Base-by-base conservation (phyloP, 1,139 yeast genomes). In the Sugiyamaella paludigena region DNA sequence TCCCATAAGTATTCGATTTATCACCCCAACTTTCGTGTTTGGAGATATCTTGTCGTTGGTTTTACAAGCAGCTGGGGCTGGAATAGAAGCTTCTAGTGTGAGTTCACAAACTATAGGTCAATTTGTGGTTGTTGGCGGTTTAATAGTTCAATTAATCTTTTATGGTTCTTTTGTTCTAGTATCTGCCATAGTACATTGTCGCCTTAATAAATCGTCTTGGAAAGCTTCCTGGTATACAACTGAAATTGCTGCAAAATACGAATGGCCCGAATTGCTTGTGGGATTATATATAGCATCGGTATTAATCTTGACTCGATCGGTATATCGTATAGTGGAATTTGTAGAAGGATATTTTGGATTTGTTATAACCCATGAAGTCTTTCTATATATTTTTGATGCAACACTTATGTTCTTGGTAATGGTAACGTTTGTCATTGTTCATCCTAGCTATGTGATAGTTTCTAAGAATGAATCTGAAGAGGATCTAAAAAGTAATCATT, bases 21-120 rank as follows among this genome's bases (percentile, higher is more conserved):
- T 69, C 41, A 73, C 78, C n/a, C 61, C 64, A 24, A 55, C 71
- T 24, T 76, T 75, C 61, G 77, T 76, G 11, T 29, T 58, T 19
- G 77, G 78, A 32, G 80, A 76, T 61, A 62, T 74, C 13, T 11
- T 67, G 12, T 69, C 76, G 36, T 68, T 76, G 50, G 48, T 73
- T 9, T 43, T 74, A 40, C 80, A 76, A 57, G 71, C 67, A 13
- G 66, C 66, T 12, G 79, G 79, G n/a, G 79, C 76, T 39, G 78
- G 77, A 6, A 42, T 52, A n/a, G 63, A 67, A 62, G 64, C 69
- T 7, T 30, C 48, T 9, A 32, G 36, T 7, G 16, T 31, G 6
- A 30, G 36, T 9, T 31, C 38, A 12, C 49, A 46, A 6, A 42
- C 32, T 2, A 29, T 43, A 7, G 66, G 65, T 6, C 38, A 54